These are phyloP conservation scores for Daldinia loculata DNA, from an alignment of 495 filamentous ascomycete genomes.

Conservation along the genomic window DNA sequence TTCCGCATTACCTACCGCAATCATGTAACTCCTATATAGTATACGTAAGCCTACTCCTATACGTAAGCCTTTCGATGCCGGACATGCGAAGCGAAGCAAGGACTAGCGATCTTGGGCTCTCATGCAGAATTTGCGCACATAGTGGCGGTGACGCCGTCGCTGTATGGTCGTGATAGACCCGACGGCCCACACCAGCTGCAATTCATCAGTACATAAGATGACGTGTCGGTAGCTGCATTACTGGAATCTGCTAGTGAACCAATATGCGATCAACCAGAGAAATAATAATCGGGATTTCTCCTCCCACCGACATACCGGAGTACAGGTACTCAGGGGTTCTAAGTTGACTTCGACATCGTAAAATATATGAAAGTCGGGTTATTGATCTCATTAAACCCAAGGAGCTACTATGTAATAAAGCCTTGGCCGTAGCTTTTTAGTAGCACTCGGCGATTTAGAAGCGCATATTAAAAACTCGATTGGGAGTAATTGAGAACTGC, in stretches of 20 bases:
- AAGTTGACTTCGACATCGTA: not conserved
- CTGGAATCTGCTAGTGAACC: slow-evolving; percentile 6
- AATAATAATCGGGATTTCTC: slow-evolving; percentile 1
- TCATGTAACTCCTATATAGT: not conserved
- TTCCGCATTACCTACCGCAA: slow-evolving; percentile 1
- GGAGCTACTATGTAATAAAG: not conserved
- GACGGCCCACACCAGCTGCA: slow-evolving; percentile 29
- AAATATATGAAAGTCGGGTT: slow-evolving; percentile 8
- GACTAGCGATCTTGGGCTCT: slow-evolving; percentile 13
- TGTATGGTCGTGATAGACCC: slow-evolving; percentile 18
- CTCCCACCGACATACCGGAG: not conserved
- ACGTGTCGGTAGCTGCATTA: slow-evolving; percentile 32
- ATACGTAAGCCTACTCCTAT: slow-evolving; percentile 21
- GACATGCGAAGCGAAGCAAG: slow-evolving; percentile 2
- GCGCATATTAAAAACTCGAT: not conserved
- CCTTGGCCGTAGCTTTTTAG: slow-evolving; percentile 15
- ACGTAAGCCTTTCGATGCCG: slow-evolving; percentile 19
- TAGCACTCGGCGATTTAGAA: slow-evolving; percentile 23
- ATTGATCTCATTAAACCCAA: slow-evolving; percentile 21
- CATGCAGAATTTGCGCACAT: slow-evolving; percentile 13
- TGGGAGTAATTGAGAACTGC: slow-evolving; percentile 10
- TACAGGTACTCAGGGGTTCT: not conserved
- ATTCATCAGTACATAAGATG: slow-evolving; percentile 33
- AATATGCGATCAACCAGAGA: slow-evolving; percentile 6
- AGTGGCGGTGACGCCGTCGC: slow-evolving; percentile 1